A percentile compares a stretch with the other conserved stretches of the same genome.
Evolutionary conservation across 345 rosid genomes (phyloP).

Genomic region (Syzygium aqueum): DNA sequence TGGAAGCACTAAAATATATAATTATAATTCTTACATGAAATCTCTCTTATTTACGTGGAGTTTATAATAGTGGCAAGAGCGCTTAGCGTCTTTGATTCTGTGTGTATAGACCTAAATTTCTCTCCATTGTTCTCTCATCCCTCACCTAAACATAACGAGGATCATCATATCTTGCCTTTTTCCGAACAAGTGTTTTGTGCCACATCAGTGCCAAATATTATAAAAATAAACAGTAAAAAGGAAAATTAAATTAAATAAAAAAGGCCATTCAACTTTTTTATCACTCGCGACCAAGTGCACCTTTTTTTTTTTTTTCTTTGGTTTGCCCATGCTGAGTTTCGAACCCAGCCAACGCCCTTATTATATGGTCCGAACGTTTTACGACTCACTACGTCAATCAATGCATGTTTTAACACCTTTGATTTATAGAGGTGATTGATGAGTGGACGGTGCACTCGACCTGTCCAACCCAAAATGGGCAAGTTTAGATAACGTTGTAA

Average conservation of each 20-base stretch:
- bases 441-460: background rate
- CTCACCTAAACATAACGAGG: background rate
- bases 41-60: background rate
- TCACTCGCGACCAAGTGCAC: background rate
- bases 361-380: background rate
- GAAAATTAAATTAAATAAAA: background rate
- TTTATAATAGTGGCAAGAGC: background rate
- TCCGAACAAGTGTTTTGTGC: background rate
- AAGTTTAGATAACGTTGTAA: background rate
- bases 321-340: background rate
- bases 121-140: too few relatives aligned
- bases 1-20: background rate
- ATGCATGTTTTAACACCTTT: background rate
- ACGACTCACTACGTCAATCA: background rate
- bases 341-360: background rate
- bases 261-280: background rate
- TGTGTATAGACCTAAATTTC: background rate
- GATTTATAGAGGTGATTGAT: background rate
- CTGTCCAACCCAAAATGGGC: fast-evolving
- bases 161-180: background rate
- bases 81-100: background rate
- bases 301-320: background rate
- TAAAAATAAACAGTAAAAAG: background rate
- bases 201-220: background rate
- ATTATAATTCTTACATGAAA: background rate